A percentile compares a stretch with the other conserved stretches of the same genome.
Conservation (phyloP, 768 basidiomycete species). For the Hysterangium stoloniferum region DNA sequence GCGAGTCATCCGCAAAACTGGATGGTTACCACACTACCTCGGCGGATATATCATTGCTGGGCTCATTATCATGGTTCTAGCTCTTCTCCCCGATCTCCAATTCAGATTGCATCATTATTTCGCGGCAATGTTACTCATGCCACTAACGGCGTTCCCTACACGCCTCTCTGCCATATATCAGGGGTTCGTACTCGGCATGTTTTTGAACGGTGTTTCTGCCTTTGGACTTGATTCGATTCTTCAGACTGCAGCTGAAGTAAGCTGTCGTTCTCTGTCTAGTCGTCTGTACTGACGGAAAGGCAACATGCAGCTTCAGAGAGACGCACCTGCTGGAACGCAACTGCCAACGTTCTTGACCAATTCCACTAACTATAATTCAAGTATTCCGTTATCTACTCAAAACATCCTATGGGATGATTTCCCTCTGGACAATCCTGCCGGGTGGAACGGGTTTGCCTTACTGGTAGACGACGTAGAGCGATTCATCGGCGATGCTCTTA, state of each 20-base stretch:
- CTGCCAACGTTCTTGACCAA: constrained; percentile 70
- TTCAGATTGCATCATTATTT: constrained; percentile 82
- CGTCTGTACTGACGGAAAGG: neutral
- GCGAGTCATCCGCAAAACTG: constrained; percentile 77
- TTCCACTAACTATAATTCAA: constrained; percentile 54
- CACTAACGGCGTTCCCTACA: constrained; percentile 76
- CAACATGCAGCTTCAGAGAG: constrained; percentile 51
- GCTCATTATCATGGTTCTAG: constrained; percentile 55
- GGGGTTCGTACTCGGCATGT: constrained; percentile 75
- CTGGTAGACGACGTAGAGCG: constrained; percentile 84
- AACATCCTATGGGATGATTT: constrained; percentile 49
- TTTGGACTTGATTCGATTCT: constrained; percentile 77
- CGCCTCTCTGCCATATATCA: constrained; percentile 73
- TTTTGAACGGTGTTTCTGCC: constrained; percentile 69
- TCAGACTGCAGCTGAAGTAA: constrained; percentile 63
- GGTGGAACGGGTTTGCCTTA: constrained; percentile 72
- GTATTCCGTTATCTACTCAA: constrained; percentile 47
- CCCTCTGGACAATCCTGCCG: constrained; percentile 27
- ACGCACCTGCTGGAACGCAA: constrained; percentile 60
- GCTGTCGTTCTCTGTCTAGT: constrained; percentile 17
- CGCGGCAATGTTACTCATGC: constrained; percentile 63
- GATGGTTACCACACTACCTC: constrained; percentile 72
- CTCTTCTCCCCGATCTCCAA: constrained; percentile 58
- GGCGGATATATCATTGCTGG: constrained; percentile 68
- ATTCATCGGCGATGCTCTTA: constrained; percentile 61